These are phyloP conservation scores for Leishmania tropica DNA, from an alignment of 208 protist species.

Conservation along the genomic window DNA sequence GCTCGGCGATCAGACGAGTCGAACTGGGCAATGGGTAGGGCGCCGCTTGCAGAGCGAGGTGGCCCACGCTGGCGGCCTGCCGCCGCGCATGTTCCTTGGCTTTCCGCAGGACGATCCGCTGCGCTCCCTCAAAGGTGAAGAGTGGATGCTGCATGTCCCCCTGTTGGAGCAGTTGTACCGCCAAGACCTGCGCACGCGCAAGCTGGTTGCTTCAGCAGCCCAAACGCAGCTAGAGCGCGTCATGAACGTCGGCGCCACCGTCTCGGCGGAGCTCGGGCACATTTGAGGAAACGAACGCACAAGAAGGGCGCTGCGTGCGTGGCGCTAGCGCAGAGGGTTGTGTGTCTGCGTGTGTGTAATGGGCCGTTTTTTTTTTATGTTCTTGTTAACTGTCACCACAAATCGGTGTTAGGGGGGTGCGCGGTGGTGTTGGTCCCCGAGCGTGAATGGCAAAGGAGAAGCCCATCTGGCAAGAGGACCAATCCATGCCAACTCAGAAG, in stretches of 20 bases:
- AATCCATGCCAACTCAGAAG: neutral
- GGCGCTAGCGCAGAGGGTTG: neutral
- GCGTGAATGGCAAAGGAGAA: neutral
- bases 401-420: neutral
- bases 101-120: constrained; percentile 63
- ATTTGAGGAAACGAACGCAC: constrained; percentile 18
- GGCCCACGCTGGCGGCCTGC: constrained; percentile 63
- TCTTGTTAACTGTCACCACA: neutral
- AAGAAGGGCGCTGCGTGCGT: neutral
- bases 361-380: neutral
- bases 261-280: constrained; percentile 48
- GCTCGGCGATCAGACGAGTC: constrained; percentile 72
- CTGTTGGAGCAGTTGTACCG: constrained; percentile 58
- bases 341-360: neutral
- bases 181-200: constrained; percentile 64
- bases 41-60: constrained; percentile 69
- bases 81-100: constrained; percentile 78
- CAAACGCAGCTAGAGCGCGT: constrained; percentile 80
- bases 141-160: constrained; percentile 66
- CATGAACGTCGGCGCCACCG: constrained; percentile 58
- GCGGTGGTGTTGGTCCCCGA: neutral
- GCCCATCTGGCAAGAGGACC: neutral
- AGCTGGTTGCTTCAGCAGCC: constrained; percentile 56
- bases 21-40: constrained; percentile 66
- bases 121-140: constrained; percentile 48